Percentiles rank a stretch among this genome's conserved stretches.
Conservation (phyloP, 768 basidiomycete species). For the Suillus variegatus region DNA sequence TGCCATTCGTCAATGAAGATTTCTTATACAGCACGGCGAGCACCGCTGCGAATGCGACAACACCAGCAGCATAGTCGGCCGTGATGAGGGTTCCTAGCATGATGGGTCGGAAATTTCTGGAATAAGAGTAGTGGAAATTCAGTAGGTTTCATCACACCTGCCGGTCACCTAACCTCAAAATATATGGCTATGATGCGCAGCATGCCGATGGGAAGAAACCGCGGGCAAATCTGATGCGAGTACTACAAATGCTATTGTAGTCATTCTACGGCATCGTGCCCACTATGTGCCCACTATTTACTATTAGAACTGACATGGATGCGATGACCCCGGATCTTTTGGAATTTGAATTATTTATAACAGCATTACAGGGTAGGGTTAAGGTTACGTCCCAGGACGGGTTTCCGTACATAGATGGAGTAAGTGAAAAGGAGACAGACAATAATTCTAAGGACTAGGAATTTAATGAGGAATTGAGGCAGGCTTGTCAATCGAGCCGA, state of each 20-base stretch:
- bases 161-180: not conserved
- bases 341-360: no score
- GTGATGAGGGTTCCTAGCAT: not conserved
- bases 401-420: no score
- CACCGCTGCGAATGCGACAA: not conserved
- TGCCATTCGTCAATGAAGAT: not conserved
- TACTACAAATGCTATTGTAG: not conserved
- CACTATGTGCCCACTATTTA: no score
- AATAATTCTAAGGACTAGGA: no score
- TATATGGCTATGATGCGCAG: not conserved
- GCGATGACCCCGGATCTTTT: no score
- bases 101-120: not conserved
- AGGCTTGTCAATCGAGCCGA: no score
- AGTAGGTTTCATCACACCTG: not conserved
- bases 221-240: not conserved
- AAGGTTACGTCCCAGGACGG: no score
- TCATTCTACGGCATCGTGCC: no score
- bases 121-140: not conserved
- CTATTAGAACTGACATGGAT: no score
- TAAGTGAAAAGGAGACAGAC: no score
- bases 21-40: constrained; percentile 10
- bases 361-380: no score
- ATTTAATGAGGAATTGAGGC: no score
- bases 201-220: not conserved
- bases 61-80: constrained; percentile 2